These are phyloP conservation scores for Benincasa hispida DNA, from an alignment of 306 rosid species.

Conservation along the genomic window DNA sequence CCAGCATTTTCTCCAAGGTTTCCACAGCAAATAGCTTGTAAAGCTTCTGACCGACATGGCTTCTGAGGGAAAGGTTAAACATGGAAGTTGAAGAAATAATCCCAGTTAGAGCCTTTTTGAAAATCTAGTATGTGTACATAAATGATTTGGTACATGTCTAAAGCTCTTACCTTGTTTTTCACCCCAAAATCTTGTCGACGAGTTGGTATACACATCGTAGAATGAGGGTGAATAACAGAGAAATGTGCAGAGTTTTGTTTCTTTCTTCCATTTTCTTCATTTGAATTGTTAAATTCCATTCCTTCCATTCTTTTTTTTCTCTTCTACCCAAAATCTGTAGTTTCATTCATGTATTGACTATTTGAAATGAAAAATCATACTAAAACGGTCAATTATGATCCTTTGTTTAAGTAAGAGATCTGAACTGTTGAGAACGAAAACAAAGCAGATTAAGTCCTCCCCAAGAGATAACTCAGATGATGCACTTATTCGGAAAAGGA, in stretches of 20 bases:
- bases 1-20: conserved; percentile 21
- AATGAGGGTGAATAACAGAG: neutral
- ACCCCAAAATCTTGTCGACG: neutral
- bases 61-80: neutral
- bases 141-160: neutral
- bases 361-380: neutral
- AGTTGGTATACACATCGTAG: neutral
- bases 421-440: neutral
- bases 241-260: conserved; percentile 5
- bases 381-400: neutral
- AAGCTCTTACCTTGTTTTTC: neutral
- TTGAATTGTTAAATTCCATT: neutral
- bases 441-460: neutral
- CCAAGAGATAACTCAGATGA: neutral
- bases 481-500: neutral
- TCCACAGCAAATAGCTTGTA: conserved; percentile 16
- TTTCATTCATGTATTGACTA: neutral
- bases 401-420: neutral
- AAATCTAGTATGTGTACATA: neutral
- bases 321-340: neutral
- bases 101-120: neutral
- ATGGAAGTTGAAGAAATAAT: neutral
- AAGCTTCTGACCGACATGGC: neutral
- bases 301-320: neutral
- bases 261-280: neutral